Percentiles rank a stretch among this genome's conserved stretches.
phyloP scores from a whole-genome alignment of 495 filamentous ascomycete genomes.

The Penicillium macrosclerotiorum region DNA sequence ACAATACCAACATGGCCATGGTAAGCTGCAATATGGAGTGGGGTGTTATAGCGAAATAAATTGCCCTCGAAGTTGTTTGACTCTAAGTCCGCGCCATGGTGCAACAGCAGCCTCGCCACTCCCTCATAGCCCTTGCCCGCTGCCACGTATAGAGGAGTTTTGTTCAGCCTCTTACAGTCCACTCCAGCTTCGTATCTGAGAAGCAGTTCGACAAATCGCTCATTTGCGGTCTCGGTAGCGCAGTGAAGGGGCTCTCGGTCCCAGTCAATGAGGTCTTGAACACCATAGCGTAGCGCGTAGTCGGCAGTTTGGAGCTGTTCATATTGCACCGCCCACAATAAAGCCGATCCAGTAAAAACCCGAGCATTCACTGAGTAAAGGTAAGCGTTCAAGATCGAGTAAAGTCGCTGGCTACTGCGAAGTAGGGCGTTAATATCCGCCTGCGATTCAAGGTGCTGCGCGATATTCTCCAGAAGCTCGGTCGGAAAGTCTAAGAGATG shows the following conservation, averaged over 20 bases:
- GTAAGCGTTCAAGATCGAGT: not conserved
- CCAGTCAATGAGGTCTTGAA: not conserved
- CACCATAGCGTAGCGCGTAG: not conserved
- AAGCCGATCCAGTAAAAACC: not conserved
- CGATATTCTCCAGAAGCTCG: not conserved
- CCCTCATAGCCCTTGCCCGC: not conserved
- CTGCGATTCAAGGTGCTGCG: slow-evolving; percentile 15
- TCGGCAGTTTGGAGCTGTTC: not conserved
- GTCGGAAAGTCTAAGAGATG: not conserved
- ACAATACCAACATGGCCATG: not conserved
- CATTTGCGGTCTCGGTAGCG: not conserved
- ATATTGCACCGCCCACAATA: not conserved
- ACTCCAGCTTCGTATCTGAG: not conserved
- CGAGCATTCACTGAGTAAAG: not conserved
- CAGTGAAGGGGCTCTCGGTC: not conserved
- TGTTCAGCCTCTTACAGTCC: not conserved
- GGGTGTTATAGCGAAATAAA: not conserved
- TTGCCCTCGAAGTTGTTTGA: not conserved
- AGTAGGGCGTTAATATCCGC: slow-evolving; percentile 1
- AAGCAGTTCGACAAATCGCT: not conserved
- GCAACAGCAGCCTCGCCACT: not conserved
- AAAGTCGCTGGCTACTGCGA: not conserved
- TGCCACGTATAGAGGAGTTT: not conserved
- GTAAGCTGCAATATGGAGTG: not conserved
- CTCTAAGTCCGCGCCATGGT: not conserved